phyloP scores from a whole-genome alignment of 805 yeast species.

The Barnettozyma botsteinii region DNA sequence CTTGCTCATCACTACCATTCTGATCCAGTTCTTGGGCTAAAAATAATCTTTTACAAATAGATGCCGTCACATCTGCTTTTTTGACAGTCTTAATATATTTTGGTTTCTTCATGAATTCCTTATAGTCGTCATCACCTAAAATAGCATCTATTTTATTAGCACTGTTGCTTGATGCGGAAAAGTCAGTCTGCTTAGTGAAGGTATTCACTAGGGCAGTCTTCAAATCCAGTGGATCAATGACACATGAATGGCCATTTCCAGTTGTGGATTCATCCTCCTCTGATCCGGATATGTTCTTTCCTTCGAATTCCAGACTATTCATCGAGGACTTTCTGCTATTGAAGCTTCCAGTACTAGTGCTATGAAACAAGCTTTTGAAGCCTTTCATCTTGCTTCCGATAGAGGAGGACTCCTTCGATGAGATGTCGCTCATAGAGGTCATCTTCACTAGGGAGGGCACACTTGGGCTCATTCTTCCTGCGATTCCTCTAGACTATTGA shows the following conservation, averaged over 20 bases:
- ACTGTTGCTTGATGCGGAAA: background rate
- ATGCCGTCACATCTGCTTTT: slow-evolving; percentile 41
- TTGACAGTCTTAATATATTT: slow-evolving; percentile 46
- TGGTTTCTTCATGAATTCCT: slow-evolving; percentile 44
- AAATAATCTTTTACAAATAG: slow-evolving; percentile 46
- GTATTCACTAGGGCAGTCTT: background rate
- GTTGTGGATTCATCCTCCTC: background rate
- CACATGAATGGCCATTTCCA: background rate
- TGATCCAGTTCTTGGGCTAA: slow-evolving; percentile 57
- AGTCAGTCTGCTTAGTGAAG: background rate
- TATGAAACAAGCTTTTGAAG: background rate
- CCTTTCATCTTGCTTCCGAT: background rate
- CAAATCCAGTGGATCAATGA: background rate
- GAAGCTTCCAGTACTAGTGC: background rate
- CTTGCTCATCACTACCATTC: slow-evolving; percentile 2
- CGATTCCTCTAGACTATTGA: no score
- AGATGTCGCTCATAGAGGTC: background rate
- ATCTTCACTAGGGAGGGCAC: no score
- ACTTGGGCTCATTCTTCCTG: no score
- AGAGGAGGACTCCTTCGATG: background rate
- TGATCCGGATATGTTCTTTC: no score
- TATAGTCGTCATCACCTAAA: slow-evolving; percentile 30
- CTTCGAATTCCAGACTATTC: no score
- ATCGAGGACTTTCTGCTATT: slow-evolving; percentile 1
- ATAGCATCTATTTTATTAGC: background rate